These are phyloP conservation scores for Wolfiporia cocos DNA, from an alignment of 1,284 basidiomycete species.

Conservation along the genomic window DNA sequence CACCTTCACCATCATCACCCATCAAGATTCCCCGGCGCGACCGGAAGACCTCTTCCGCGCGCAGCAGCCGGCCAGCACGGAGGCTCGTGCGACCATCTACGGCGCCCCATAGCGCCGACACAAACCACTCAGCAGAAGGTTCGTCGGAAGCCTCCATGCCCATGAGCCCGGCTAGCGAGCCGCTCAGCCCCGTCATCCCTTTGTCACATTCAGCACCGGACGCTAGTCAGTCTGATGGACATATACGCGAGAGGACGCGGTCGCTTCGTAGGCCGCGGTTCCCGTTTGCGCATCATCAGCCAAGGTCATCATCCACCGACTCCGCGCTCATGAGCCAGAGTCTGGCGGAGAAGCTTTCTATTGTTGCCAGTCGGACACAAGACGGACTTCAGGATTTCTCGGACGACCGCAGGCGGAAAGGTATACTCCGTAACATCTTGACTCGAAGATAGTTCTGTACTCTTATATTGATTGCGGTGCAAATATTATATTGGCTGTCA, in stretches of 20 bases:
- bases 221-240: not conserved
- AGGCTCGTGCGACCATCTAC: slow-evolving; percentile 35
- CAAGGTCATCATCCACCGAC: slow-evolving; percentile 19
- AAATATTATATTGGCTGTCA: slow-evolving; percentile 16
- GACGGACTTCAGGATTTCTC: slow-evolving; percentile 6
- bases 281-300: slow-evolving; percentile 13
- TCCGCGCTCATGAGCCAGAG: slow-evolving; percentile 14
- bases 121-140: not conserved
- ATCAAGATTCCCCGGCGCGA: slow-evolving; percentile 12
- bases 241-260: slow-evolving; percentile 2
- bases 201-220: slow-evolving; percentile 5
- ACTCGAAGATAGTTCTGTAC: slow-evolving; percentile 12
- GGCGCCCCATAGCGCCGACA: slow-evolving; percentile 15
- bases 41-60: slow-evolving; percentile 13
- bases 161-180: slow-evolving; percentile 1
- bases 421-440: slow-evolving; percentile 19
- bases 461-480: slow-evolving; percentile 3
- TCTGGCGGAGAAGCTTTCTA: slow-evolving; percentile 6
- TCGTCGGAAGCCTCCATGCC: slow-evolving; percentile 1
- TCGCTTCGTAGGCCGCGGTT: slow-evolving; percentile 4
- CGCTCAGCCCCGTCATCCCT: not conserved
- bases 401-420: slow-evolving; percentile 17
- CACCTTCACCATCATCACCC: slow-evolving; percentile 15
- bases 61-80: slow-evolving; percentile 12
- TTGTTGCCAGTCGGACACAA: not conserved